Evolutionary conservation across 2,329 filamentous ascomycete genomes (phyloP).

Genomic region (Mariannaea sp.): DNA sequence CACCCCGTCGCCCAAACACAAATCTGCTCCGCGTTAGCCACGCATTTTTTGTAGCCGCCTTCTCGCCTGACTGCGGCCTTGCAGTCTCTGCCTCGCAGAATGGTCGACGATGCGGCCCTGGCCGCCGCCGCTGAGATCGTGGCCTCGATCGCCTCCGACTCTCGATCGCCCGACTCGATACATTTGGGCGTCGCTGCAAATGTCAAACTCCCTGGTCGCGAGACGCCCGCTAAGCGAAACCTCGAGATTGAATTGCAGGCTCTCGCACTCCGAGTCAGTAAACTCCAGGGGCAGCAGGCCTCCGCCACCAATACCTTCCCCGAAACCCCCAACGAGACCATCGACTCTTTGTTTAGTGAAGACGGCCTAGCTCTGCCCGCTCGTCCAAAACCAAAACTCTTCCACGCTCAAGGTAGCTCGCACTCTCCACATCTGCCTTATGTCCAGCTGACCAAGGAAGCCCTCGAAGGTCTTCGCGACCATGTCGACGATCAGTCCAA

Average conservation of each 20-base stretch:
- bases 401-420: conserved; percentile 49
- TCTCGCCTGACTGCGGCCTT: conserved; percentile 36
- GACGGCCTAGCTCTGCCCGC: conserved; percentile 54
- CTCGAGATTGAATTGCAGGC: conserved; percentile 84
- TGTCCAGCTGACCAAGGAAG: conserved; percentile 73
- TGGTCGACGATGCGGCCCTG: conserved; percentile 61
- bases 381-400: conserved; percentile 51
- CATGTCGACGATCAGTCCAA: conserved; percentile 94
- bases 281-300: conserved; percentile 80
- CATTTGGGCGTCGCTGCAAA: conserved; percentile 51
- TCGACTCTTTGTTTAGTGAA: conserved; percentile 66
- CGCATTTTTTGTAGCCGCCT: conserved; percentile 15
- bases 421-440: conserved; percentile 43
- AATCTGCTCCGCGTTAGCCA: conserved; percentile 2
- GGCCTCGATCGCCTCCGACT: conserved; percentile 55
- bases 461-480: conserved; percentile 83
- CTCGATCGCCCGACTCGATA: conserved; percentile 46
- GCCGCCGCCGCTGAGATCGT: conserved; percentile 59
- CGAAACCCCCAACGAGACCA: conserved; percentile 79
- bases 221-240: conserved; percentile 74
- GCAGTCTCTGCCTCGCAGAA: conserved; percentile 41
- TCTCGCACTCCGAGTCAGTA: conserved; percentile 76
- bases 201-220: conserved; percentile 76
- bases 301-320: conserved; percentile 68
- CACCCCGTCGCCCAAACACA: not conserved